phyloP scores from a whole-genome alignment of 768 basidiomycete genomes.

The Zangia roseola region DNA sequence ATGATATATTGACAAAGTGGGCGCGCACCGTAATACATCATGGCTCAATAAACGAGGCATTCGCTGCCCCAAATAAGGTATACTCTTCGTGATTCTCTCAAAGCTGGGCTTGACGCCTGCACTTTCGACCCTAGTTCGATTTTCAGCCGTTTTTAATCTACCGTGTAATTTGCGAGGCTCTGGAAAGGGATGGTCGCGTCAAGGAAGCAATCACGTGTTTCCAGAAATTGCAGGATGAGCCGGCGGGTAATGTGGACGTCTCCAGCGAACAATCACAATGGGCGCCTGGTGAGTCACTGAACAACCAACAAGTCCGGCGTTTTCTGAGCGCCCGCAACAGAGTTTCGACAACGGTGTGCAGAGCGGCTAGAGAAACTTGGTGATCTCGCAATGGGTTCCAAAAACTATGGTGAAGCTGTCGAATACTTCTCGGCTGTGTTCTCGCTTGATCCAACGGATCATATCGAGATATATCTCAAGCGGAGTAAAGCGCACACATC shows the following conservation, averaged over 20 bases:
- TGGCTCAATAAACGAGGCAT: not conserved
- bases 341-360: not conserved
- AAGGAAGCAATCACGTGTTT: constrained; percentile 3
- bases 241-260: not conserved
- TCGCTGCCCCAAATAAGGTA: not conserved
- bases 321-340: not conserved
- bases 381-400: not conserved
- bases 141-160: not conserved
- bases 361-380: not conserved
- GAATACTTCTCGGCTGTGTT: not conserved
- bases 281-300: not conserved
- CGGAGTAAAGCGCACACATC: not conserved
- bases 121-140: not conserved
- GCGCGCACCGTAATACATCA: not conserved
- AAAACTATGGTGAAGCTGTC: not conserved
- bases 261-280: not conserved
- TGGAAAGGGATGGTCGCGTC: not conserved
- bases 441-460: not conserved
- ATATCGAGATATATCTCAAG: not conserved
- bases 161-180: not conserved
- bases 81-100: not conserved
- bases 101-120: not conserved
- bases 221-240: constrained; percentile 1
- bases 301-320: accelerated
- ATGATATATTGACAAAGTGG: not conserved